A percentile compares a stretch with the other conserved stretches of the same genome.
phyloP scores from a whole-genome alignment of 495 filamentous ascomycete species.

The Hypoxylon perforatum region DNA sequence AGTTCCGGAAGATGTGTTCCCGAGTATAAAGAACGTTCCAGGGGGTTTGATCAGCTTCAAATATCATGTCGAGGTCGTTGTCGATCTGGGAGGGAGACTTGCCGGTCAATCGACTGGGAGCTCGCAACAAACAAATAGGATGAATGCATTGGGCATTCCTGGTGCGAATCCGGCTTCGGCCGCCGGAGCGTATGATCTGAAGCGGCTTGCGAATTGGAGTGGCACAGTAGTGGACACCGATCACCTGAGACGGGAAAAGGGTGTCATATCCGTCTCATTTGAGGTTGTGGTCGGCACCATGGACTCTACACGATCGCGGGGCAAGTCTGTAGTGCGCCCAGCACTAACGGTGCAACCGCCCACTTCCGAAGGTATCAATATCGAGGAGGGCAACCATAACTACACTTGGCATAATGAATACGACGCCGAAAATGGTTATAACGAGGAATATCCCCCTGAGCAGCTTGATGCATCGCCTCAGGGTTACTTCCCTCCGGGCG shows the following conservation, averaged over 20 bases:
- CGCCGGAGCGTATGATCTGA: constrained; percentile 47
- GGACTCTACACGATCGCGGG: constrained; percentile 74
- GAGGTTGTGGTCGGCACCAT: constrained; percentile 89
- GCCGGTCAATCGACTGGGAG: constrained; percentile 57
- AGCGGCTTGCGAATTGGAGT: constrained; percentile 64
- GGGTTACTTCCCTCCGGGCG: constrained; percentile 35
- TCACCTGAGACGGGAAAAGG: constrained; percentile 84
- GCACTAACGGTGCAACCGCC: constrained; percentile 42
- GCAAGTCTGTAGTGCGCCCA: constrained; percentile 56
- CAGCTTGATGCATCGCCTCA: constrained; percentile 35
- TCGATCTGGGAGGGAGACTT: constrained; percentile 90
- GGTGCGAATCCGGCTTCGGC: constrained; percentile 51
- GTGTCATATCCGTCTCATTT: constrained; percentile 82
- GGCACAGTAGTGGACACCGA: constrained; percentile 90
- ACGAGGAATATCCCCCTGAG: constrained; percentile 27
- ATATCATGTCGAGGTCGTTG: constrained; percentile 91
- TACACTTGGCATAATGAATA: constrained; percentile 48
- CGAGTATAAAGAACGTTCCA: constrained; percentile 88
- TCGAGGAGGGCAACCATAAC: constrained; percentile 41
- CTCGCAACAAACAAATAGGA: constrained; percentile 60
- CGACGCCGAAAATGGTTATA: constrained; percentile 45
- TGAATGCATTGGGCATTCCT: constrained; percentile 65
- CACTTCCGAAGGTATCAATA: constrained; percentile 17
- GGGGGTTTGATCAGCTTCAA: constrained; percentile 93
- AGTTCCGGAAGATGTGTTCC: constrained; percentile 90